Percentiles rank a stretch among this genome's conserved stretches.
Conservation (phyloP, 129 eudicot genomes). For the Lactuca saligna region DNA sequence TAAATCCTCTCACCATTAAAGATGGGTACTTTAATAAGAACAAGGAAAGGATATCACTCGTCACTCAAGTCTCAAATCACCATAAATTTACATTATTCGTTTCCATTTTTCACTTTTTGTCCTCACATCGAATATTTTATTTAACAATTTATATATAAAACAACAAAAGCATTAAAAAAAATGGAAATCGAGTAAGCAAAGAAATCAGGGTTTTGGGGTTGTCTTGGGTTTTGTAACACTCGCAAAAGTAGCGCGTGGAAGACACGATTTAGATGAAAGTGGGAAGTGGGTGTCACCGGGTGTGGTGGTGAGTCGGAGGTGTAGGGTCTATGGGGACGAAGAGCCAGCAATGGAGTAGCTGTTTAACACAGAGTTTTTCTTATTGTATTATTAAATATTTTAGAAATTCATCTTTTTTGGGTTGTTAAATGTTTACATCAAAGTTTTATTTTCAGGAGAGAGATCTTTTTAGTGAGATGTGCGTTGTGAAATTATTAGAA, state of each 20-base stretch:
- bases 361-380: slow-evolving; percentile 22
- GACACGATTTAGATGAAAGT: background rate
- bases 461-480: slow-evolving; percentile 5
- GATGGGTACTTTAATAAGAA: background rate
- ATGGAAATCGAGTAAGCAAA: background rate
- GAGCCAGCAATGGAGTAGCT: slow-evolving; percentile 46
- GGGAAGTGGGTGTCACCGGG: slow-evolving; percentile 34
- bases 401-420: background rate
- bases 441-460: slow-evolving; percentile 23
- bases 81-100: background rate
- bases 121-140: background rate
- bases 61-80: background rate
- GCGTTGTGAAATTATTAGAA: slow-evolving; percentile 7
- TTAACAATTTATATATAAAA: background rate
- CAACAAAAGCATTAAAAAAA: background rate
- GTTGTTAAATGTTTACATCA: slow-evolving; percentile 43
- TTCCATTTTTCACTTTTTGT: slow-evolving; percentile 8
- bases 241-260: slow-evolving; percentile 36
- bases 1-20: slow-evolving; percentile 26
- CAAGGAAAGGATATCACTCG: slow-evolving; percentile 17
- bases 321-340: slow-evolving; percentile 35
- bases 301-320: slow-evolving; percentile 23
- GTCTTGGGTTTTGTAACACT: background rate
- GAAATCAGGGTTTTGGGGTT: slow-evolving; percentile 2
- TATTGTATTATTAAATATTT: slow-evolving; percentile 9